A percentile compares a stretch with the other conserved stretches of the same genome.
Conservation (phyloP, 495 filamentous ascomycete genomes). For the Acidomyces sp. region DNA sequence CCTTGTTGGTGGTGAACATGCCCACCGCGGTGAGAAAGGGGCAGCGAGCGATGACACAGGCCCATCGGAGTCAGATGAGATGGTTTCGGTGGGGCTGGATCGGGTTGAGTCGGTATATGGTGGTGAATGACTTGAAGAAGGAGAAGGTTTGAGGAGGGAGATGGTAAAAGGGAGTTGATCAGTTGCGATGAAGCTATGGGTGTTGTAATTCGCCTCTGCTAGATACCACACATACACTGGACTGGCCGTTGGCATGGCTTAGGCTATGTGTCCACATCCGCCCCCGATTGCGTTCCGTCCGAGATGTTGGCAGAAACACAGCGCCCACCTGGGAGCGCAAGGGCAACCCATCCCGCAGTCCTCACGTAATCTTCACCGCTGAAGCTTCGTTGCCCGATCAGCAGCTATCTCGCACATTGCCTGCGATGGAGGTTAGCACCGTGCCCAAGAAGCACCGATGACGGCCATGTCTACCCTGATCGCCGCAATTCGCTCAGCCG, state of each 20-base stretch:
- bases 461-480: constrained; percentile 48
- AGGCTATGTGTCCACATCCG: no score
- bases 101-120: constrained; percentile 79
- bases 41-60: constrained; percentile 72
- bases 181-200: no score
- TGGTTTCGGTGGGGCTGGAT: constrained; percentile 99
- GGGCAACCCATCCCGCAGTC: no score
- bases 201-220: no score
- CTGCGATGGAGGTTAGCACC: constrained; percentile 26
- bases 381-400: constrained; percentile 46
- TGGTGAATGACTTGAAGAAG: constrained; percentile 73
- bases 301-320: no score
- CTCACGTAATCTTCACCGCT: no score
- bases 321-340: no score
- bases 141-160: constrained; percentile 47
- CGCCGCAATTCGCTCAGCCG: constrained; percentile 56
- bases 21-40: constrained; percentile 49
- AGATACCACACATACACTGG: no score
- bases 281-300: no score
- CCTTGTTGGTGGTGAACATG: constrained; percentile 56
- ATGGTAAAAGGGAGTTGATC: no score
- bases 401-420: constrained; percentile 64
- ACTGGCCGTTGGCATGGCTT: no score
- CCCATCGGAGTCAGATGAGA: constrained; percentile 89
- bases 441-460: neutral